These are phyloP conservation scores for Fusarium pseudoanthophilum DNA, from an alignment of 2,329 filamentous ascomycete genomes.

Conservation along the genomic window DNA sequence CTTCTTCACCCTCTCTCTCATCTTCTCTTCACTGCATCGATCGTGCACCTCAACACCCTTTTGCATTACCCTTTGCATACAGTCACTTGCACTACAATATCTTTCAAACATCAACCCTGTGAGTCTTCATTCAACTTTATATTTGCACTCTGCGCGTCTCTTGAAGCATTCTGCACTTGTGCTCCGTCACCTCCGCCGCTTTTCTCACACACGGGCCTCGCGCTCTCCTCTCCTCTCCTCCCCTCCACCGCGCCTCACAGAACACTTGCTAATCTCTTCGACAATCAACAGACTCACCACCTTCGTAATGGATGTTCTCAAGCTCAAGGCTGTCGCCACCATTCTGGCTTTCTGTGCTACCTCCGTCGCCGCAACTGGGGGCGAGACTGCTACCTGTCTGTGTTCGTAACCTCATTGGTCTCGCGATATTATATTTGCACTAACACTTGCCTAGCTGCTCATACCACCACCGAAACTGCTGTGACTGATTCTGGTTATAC, in stretches of 20 bases:
- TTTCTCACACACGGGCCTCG: neutral
- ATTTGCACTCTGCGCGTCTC: neutral
- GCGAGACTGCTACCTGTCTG: slow-evolving; percentile 38
- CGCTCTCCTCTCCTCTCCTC: neutral
- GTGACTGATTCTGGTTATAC: slow-evolving; percentile 48
- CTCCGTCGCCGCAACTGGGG: slow-evolving; percentile 31
- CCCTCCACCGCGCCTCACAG: neutral
- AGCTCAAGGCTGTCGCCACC: slow-evolving; percentile 43
- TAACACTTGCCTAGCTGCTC: slow-evolving; percentile 42
- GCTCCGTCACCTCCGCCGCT: neutral
- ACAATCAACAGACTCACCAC: slow-evolving; percentile 17
- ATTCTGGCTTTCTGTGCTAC: slow-evolving; percentile 39
- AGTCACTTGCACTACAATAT: slow-evolving; percentile 3
- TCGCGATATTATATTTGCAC: neutral
- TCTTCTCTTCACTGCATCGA: slow-evolving; percentile 11
- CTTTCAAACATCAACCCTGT: slow-evolving; percentile 24
- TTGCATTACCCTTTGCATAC: slow-evolving; percentile 18
- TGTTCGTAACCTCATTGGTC: neutral
- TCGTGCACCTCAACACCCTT: slow-evolving; percentile 13
- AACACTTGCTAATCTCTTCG: neutral
- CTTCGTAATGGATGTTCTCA: slow-evolving; percentile 45
- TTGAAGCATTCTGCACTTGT: neutral
- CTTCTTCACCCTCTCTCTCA: slow-evolving; percentile 9
- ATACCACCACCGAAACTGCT: slow-evolving; percentile 43
- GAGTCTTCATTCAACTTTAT: neutral